phyloP scores from a whole-genome alignment of 768 basidiomycete genomes.

The Auricularia cornea region DNA sequence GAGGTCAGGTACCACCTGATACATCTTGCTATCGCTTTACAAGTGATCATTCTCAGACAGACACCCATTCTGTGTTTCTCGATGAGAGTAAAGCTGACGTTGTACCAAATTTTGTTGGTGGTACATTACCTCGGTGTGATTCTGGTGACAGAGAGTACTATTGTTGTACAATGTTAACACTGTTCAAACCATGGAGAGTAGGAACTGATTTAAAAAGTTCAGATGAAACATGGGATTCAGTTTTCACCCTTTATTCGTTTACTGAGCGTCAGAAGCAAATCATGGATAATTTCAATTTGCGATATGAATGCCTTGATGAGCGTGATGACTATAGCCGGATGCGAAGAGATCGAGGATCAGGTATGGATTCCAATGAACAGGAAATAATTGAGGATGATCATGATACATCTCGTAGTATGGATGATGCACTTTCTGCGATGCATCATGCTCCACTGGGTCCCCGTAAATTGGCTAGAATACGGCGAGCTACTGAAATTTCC shows the following conservation, averaged over 20 bases:
- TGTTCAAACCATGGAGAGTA: conserved; percentile 18
- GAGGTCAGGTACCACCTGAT: background rate
- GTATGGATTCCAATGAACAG: conserved; percentile 10
- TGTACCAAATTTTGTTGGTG: background rate
- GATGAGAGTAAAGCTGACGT: background rate
- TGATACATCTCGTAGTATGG: background rate
- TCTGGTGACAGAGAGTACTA: background rate
- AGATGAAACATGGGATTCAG: conserved; percentile 9
- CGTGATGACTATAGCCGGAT: no score
- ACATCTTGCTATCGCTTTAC: background rate
- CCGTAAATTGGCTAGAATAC: no score
- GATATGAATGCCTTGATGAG: background rate
- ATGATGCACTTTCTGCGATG: conserved; percentile 21
- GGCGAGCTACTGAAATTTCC: no score
- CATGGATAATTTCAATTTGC: conserved; percentile 19
- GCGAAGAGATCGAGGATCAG: conserved; percentile 7
- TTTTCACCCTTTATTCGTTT: conserved; percentile 13
- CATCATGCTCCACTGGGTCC: no score
- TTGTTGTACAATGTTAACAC: conserved; percentile 1
- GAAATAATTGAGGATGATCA: background rate
- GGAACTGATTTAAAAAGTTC: conserved; percentile 15
- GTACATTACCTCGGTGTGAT: background rate
- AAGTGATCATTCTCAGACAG: background rate
- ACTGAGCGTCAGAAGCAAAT: conserved; percentile 6
- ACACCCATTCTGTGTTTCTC: background rate